Evolutionary conservation across 2,329 filamentous ascomycete species (phyloP).

Genomic region (Aspergillus glaucus): DNA sequence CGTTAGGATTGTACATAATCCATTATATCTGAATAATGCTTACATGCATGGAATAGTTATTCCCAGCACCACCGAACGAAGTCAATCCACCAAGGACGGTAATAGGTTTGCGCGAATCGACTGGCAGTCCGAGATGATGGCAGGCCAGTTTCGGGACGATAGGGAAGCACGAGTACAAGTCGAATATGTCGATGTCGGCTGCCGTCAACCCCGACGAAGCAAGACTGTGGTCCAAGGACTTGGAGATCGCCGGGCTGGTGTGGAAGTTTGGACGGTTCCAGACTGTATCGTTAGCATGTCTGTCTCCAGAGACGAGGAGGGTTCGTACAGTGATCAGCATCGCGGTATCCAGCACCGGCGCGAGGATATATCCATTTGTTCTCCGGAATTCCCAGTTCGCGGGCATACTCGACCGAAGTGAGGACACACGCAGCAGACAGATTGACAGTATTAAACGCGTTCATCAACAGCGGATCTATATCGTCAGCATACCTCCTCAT

Average conservation of each 20-base stretch:
- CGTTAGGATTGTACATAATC: background rate
- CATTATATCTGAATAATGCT: background rate
- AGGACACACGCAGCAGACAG: slow-evolving; percentile 56
- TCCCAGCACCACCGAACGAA: slow-evolving; percentile 63
- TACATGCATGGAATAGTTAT: slow-evolving; percentile 66
- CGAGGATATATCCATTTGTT: slow-evolving; percentile 59
- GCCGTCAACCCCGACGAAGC: slow-evolving; percentile 41
- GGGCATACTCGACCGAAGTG: slow-evolving; percentile 52
- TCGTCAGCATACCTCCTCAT: background rate
- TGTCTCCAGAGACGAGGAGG: background rate
- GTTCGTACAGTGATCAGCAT: slow-evolving; percentile 49
- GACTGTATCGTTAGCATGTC: slow-evolving; percentile 36
- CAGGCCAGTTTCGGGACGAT: slow-evolving; percentile 63
- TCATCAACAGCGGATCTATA: slow-evolving; percentile 62
- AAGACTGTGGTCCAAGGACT: slow-evolving; percentile 52
- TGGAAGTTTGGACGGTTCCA: slow-evolving; percentile 57
- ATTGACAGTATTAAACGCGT: slow-evolving; percentile 65
- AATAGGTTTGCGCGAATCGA: slow-evolving; percentile 46
- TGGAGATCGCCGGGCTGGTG: slow-evolving; percentile 53
- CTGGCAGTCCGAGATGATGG: slow-evolving; percentile 51
- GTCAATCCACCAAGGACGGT: slow-evolving; percentile 61
- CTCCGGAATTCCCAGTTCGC: slow-evolving; percentile 48
- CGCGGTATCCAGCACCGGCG: slow-evolving; percentile 57
- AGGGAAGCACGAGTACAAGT: slow-evolving; percentile 66
- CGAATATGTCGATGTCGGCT: slow-evolving; percentile 53